Evolutionary conservation across 192 early-diverging fungal species (phyloP).

Genomic region (Entomortierella chlamydospora): DNA sequence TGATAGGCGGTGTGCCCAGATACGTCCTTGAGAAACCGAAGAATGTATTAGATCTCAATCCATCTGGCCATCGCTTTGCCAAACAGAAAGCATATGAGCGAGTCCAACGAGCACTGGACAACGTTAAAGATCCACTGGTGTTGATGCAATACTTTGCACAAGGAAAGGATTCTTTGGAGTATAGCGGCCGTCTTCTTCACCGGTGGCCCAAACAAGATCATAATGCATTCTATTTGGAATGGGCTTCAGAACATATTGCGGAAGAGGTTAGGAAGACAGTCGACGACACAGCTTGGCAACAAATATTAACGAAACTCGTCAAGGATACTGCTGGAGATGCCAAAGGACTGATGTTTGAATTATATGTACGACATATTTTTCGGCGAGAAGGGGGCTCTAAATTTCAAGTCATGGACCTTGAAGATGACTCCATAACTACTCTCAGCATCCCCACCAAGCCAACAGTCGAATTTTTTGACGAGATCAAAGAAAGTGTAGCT

Average conservation of each 20-base stretch:
- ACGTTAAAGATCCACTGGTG: not conserved
- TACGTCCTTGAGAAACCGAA: conserved; percentile 28
- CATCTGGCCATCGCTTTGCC: not conserved
- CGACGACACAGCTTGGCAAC: not conserved
- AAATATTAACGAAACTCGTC: not conserved
- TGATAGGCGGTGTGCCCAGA: conserved; percentile 33
- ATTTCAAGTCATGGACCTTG: conserved; percentile 16
- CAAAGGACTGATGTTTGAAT: conserved; percentile 35
- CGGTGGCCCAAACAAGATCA: conserved; percentile 28
- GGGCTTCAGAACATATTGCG: not conserved
- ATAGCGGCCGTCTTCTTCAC: conserved; percentile 30
- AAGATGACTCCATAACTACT: not conserved
- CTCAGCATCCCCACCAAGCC: not conserved
- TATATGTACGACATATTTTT: conserved; percentile 23
- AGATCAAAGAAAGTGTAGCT: not conserved
- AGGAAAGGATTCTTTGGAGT: conserved; percentile 6
- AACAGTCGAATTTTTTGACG: not conserved
- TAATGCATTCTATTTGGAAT: not conserved
- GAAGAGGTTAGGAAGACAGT: not conserved
- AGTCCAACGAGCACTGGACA: conserved; percentile 11
- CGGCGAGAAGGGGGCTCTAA: conserved; percentile 14
- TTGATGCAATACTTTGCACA: conserved; percentile 29
- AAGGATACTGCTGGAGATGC: not conserved
- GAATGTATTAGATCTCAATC: not conserved
- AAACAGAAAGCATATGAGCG: not conserved